These are phyloP conservation scores for Solanum hybrid DNA, from an alignment of 305 asterid genomes.

Conservation along the genomic window DNA sequence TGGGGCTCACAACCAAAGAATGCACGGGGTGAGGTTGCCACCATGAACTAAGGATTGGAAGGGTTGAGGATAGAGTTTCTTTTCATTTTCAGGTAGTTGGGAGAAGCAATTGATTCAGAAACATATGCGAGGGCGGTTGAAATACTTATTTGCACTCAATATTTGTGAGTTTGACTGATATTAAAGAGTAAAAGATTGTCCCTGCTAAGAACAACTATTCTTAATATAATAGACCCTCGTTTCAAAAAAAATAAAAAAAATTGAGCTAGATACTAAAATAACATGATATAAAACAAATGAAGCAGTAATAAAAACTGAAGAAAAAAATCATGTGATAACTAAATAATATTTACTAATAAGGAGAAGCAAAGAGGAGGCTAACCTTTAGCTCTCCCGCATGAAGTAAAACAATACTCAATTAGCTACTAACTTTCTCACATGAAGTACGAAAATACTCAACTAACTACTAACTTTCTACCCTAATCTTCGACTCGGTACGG, in stretches of 20 bases:
- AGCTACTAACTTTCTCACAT: background rate
- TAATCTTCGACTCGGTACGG: background rate
- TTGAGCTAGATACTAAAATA: background rate
- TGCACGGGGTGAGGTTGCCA: too few species aligned
- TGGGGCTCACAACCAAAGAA: too few species aligned
- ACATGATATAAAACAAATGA: background rate
- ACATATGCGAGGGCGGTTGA: too few species aligned
- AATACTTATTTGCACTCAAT: background rate
- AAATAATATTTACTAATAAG: background rate
- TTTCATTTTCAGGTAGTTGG: too few species aligned
- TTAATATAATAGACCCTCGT: too few species aligned
- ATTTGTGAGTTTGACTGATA: background rate
- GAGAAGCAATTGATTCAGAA: too few species aligned
- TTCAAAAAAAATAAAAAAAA: background rate
- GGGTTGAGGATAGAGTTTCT: too few species aligned
- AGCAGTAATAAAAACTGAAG: background rate
- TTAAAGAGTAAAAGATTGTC: background rate
- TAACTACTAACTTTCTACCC: background rate
- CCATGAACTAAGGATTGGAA: too few species aligned
- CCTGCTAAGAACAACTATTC: background rate
- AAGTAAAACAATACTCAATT: background rate
- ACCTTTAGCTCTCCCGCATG: background rate
- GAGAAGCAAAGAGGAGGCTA: background rate
- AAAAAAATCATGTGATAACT: background rate
- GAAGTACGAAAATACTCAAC: too few species aligned